These are phyloP conservation scores for Ogataea populi-albae DNA, from an alignment of 805 yeast genomes.

Conservation along the genomic window DNA sequence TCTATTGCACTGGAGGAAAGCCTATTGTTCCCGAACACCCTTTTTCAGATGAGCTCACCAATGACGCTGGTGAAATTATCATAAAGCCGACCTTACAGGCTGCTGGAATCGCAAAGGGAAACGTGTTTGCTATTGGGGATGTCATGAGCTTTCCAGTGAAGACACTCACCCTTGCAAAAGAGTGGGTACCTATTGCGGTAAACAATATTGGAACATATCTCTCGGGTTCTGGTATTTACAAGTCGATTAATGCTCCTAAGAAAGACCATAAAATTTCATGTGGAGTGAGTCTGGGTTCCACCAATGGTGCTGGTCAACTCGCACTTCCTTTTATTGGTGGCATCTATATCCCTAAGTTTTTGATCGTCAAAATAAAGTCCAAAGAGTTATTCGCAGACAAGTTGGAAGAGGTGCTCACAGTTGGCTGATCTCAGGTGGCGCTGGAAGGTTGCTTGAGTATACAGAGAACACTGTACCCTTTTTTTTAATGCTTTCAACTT, in stretches of 20 bases:
- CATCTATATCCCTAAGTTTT: slow-evolving; percentile 18
- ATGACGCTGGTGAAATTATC: slow-evolving; percentile 12
- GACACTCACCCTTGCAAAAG: slow-evolving; percentile 15
- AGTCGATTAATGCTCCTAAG: slow-evolving; percentile 1
- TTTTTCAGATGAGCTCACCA: slow-evolving; percentile 6
- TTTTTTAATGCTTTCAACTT: too few relatives aligned
- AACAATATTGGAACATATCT: slow-evolving; percentile 17
- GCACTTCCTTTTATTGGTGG: slow-evolving; percentile 22
- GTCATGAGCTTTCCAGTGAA: slow-evolving; percentile 25
- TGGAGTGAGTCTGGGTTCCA: slow-evolving; percentile 26
- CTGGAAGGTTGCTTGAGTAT: too few relatives aligned
- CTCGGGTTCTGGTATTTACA: slow-evolving; percentile 2
- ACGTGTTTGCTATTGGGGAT: slow-evolving; percentile 36
- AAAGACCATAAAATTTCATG: not conserved
- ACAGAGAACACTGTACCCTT: too few relatives aligned
- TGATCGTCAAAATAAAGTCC: slow-evolving; percentile 19
- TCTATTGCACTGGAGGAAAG: slow-evolving; percentile 11
- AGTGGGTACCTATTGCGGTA: slow-evolving; percentile 15
- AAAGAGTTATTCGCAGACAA: slow-evolving; percentile 13
- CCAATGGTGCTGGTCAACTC: slow-evolving; percentile 27
- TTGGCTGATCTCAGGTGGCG: too few relatives aligned
- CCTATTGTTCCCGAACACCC: slow-evolving; percentile 7
- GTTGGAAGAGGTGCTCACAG: not conserved
- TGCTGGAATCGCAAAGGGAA: slow-evolving; percentile 14
- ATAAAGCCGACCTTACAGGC: slow-evolving; percentile 25